phyloP scores from a whole-genome alignment of 225 moss, liverwort and hornwort species.

The Polytrichum formosum region DNA sequence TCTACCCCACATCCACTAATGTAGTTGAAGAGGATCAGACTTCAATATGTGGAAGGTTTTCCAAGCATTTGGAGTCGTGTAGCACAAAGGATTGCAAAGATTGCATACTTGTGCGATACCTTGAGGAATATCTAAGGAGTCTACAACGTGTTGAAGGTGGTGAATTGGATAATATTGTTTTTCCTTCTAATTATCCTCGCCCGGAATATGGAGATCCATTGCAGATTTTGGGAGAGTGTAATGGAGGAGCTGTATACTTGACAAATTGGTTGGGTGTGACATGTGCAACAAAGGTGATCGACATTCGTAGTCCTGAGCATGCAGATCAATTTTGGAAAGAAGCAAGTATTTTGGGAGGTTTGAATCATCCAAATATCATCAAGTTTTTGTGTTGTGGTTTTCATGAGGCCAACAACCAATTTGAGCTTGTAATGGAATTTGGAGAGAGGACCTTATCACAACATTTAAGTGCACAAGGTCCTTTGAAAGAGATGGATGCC shows the following conservation, averaged over 20 bases:
- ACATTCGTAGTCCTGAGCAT: background rate
- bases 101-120: background rate
- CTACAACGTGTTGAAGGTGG: background rate
- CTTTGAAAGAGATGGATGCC: background rate
- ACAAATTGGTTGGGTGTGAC: background rate
- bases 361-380: background rate
- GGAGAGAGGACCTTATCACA: background rate
- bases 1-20: background rate
- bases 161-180: background rate
- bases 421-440: background rate
- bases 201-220: background rate
- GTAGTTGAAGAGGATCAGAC: background rate
- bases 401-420: background rate
- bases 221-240: background rate
- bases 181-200: background rate
- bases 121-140: background rate
- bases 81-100: background rate
- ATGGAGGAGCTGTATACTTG: background rate
- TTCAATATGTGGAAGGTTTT: background rate
- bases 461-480: background rate
- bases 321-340: background rate
- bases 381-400: background rate
- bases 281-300: background rate
- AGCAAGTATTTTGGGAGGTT: background rate
- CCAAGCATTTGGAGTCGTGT: background rate